Evolutionary conservation across 345 rosid species (phyloP).

Genomic region (Balakata baccata): DNA sequence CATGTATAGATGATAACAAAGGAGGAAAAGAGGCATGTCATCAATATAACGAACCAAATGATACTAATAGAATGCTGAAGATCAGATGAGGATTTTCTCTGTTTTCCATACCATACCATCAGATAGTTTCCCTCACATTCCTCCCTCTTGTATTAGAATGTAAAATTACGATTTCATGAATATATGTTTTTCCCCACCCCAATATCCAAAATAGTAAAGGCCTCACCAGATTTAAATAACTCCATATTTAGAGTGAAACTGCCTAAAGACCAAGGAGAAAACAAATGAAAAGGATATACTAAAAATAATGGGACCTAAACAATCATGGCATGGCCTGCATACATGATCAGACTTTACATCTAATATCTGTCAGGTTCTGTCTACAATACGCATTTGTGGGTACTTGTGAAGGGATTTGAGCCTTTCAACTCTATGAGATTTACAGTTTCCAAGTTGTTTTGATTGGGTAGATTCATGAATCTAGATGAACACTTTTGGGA

Average conservation of each 20-base stretch:
- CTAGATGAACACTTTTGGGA: not conserved
- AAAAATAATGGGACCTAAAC: not conserved
- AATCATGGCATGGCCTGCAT: not conserved
- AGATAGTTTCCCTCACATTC: not conserved
- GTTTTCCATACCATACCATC: not conserved
- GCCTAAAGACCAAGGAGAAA: not conserved
- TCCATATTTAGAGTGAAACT: not conserved
- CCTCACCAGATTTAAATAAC: not conserved
- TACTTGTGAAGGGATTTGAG: not conserved
- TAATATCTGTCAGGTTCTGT: not conserved
- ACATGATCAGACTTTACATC: not conserved
- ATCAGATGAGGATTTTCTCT: not conserved
- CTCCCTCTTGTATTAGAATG: not conserved
- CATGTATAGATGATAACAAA: slow-evolving; percentile 5
- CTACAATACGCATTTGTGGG: not conserved
- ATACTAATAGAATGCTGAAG: not conserved
- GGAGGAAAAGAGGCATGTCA: not conserved
- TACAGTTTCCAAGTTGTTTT: not conserved
- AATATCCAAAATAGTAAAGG: no score
- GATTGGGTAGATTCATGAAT: not conserved
- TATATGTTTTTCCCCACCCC: not conserved
- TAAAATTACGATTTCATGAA: not conserved
- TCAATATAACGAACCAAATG: not conserved
- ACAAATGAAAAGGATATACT: not conserved
- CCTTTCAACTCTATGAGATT: no score